phyloP scores from a whole-genome alignment of 495 filamentous ascomycete genomes.

The Thozetella sp. region DNA sequence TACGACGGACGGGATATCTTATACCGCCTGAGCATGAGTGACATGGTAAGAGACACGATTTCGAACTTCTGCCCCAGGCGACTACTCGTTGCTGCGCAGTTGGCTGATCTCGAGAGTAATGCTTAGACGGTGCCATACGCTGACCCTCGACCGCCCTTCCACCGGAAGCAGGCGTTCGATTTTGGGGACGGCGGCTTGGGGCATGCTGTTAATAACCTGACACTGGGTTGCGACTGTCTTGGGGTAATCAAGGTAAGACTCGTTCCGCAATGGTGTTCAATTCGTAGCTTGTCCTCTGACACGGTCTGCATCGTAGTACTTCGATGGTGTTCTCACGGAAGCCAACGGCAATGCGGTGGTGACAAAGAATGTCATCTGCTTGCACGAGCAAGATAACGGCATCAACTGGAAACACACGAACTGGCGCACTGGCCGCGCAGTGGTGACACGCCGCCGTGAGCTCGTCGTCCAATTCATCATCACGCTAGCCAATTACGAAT shows the following conservation, averaged over 20 bases:
- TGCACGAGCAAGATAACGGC: slow-evolving; percentile 70
- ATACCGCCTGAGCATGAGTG: slow-evolving; percentile 70
- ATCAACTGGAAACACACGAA: slow-evolving; percentile 75
- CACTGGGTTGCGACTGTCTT: slow-evolving; percentile 68
- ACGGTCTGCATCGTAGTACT: too few species aligned
- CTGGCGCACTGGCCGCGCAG: slow-evolving; percentile 62
- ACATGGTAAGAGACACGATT: slow-evolving; percentile 62
- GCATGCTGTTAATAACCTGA: slow-evolving; percentile 66
- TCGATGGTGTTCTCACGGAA: slow-evolving; percentile 56
- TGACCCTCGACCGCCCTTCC: slow-evolving; percentile 67
- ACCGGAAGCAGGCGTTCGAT: slow-evolving; percentile 72
- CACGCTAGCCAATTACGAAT: slow-evolving; percentile 74
- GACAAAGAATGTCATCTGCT: slow-evolving; percentile 66
- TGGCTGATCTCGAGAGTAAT: neutral
- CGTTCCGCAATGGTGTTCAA: too few species aligned
- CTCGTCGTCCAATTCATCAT: slow-evolving; percentile 71
- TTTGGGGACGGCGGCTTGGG: slow-evolving; percentile 70
- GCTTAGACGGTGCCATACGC: slow-evolving; percentile 59
- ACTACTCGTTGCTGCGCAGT: too few species aligned
- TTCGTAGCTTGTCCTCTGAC: too few species aligned
- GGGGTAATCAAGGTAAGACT: slow-evolving; percentile 45
- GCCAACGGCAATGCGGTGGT: slow-evolving; percentile 52
- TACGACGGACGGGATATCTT: slow-evolving; percentile 71
- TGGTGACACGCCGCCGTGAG: slow-evolving; percentile 61
- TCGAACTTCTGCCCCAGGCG: too few species aligned